Base-by-base conservation (phyloP, 352 stramenopile genomes). In the Pythium aristosporum region DNA sequence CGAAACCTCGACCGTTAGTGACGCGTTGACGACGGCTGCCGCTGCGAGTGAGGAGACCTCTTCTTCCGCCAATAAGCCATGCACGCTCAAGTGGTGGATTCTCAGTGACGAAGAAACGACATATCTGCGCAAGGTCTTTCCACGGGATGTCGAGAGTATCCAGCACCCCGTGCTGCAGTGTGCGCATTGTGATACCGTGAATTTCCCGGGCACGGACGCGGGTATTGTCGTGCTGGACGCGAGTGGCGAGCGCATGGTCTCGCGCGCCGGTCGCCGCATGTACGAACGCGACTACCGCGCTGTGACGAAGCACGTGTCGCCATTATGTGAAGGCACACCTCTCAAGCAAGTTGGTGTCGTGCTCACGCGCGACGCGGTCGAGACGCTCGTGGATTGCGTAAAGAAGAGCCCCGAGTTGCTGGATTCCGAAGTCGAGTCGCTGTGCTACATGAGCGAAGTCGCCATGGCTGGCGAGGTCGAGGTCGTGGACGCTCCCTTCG, bases 221-320 rank as follows among this genome's bases (percentile, higher is more conserved):
- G 84, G 84, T 0, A 87, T 92, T 52, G 81, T 92, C 13, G 73
- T 78, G 46, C 79, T 92, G 57, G 81, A 88, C 57, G 74, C 55
- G 16, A 62, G 42, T 18, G 61, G 80, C 23, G 73, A 90, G 53
- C 75, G 78, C 32, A 91, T 92, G 84, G 63, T 91, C 9, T 85
- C 84, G 10, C 74, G 80, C 0, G 77, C 75, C 1, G 84, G 84
- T 5, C 79, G 84, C 15, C 81, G 84, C 42, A 91, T 92, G 84
- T 89, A 79, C 48, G 84, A 92, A 62, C 71, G 84, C 39, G 84
- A 92, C 61, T 92, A 92, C 65, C 79, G 84, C 23, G 79, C 78
- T 1, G 84, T 92, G 49, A 92, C 81, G 11, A 88, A 89, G 63
- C 84, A 92, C 49, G 81, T 91, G 16, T 91, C 81, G 3, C 80